Base-by-base conservation (phyloP, 2,329 filamentous ascomycete genomes). In the Aspergillus cejpii region DNA sequence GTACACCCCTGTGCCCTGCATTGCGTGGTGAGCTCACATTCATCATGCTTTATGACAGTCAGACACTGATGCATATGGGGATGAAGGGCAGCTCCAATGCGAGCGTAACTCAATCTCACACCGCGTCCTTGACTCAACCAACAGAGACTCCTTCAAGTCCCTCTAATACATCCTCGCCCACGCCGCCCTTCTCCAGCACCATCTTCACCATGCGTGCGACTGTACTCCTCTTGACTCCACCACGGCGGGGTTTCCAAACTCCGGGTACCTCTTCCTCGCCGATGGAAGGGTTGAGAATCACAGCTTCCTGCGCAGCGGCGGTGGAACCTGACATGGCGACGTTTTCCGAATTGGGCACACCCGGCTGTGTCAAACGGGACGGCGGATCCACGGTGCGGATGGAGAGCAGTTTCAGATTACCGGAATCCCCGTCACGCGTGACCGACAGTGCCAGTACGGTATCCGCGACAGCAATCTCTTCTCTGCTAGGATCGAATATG, bases 391-490 rank as follows among this genome's bases (percentile, higher is more conserved):
- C 78, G 1, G 83, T 87, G 47, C 85, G 75, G 45, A 88, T 78
- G 6, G 84, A 80, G 12, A 89, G 68, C 8, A 90, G 65, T 44
- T 77, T 77, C 45, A 88, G 65, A 40, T 75, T 71, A 24, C 62
- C 64, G 1, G 63, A 61, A 15, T 56, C 51, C 11, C 45, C 50
- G 19, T 57, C 53, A 15, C 63, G 59, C 3, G 80, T 80, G 26
- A 94, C 77, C 0, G 89, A 94, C 4, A 97, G 79, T 1, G 91
- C 92, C 37, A 97, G 74, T 2, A 92, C 87, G 10, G 84, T 81
- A 60, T 97, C 91, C 1, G 92, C 92, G 3, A 97, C 91, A 2
- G 89, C 87, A 12, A 98, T 81, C 67, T 98, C 92, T 64, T 96
- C 90, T 55, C 84, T 83, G 41, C 81, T 84, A 0, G 92, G 91